Percentiles rank a stretch among this genome's conserved stretches.
Conservation (phyloP, 352 stramenopile species). For the Blastocystis sp. region DNA sequence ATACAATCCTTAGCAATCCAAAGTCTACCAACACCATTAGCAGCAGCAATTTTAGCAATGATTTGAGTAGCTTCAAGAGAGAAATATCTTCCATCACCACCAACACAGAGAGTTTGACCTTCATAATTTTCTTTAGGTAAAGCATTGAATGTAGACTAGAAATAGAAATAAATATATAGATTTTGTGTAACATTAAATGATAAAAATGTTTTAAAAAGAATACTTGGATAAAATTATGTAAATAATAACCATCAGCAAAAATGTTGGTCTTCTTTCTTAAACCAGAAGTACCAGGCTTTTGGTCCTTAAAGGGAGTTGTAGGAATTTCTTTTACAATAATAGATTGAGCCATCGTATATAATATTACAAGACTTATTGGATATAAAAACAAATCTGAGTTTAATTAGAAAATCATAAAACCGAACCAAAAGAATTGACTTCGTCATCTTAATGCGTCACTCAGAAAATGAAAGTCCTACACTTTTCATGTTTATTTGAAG, state of each 20-base stretch:
- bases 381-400: too few species aligned
- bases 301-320: slow-evolving; percentile 43
- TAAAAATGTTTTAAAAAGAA: neutral
- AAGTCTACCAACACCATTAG: slow-evolving; percentile 75
- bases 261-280: slow-evolving; percentile 94
- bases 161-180: slow-evolving; percentile 46
- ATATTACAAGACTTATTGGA: too few species aligned
- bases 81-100: slow-evolving; percentile 74
- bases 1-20: slow-evolving; percentile 59
- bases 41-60: slow-evolving; percentile 84
- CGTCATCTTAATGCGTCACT: too few species aligned
- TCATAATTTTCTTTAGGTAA: slow-evolving; percentile 73
- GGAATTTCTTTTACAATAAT: slow-evolving; percentile 27
- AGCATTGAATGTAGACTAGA: slow-evolving; percentile 83
- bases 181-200: neutral
- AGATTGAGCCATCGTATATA: too few species aligned
- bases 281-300: slow-evolving; percentile 74
- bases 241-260: slow-evolving; percentile 89
- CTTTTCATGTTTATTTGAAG: too few species aligned
- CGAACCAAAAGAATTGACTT: too few species aligned
- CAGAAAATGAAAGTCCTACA: too few species aligned
- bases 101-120: slow-evolving; percentile 79
- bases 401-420: too few species aligned
- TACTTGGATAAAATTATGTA: slow-evolving; percentile 78
- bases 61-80: slow-evolving; percentile 79